These are phyloP conservation scores for Pythium folliculosum DNA, from an alignment of 352 stramenopile genomes.

Conservation along the genomic window DNA sequence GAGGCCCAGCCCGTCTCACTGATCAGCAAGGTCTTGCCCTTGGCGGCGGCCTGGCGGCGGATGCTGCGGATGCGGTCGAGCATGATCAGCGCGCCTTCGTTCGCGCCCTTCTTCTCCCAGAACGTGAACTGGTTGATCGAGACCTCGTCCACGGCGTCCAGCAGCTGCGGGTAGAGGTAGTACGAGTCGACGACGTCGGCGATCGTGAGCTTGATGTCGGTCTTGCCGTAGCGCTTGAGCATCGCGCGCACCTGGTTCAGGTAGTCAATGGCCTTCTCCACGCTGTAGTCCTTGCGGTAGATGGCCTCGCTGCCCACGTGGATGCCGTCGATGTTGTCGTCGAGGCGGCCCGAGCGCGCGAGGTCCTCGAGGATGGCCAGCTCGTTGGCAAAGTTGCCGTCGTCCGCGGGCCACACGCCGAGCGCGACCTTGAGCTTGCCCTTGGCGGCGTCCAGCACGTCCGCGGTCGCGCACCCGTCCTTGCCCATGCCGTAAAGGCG, in stretches of 20 bases:
- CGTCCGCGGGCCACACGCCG: slow-evolving; percentile 58
- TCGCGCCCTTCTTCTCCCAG: slow-evolving; percentile 58
- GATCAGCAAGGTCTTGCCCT: slow-evolving; percentile 60
- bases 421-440: slow-evolving; percentile 53
- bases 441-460: slow-evolving; percentile 52
- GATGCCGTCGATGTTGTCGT: slow-evolving; percentile 52
- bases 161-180: slow-evolving; percentile 52
- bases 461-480: slow-evolving; percentile 41
- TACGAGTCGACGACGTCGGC: slow-evolving; percentile 76
- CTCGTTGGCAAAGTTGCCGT: slow-evolving; percentile 39
- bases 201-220: slow-evolving; percentile 59
- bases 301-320: slow-evolving; percentile 70
- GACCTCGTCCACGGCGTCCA: slow-evolving; percentile 67
- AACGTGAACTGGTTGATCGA: slow-evolving; percentile 83
- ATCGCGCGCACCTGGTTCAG: slow-evolving; percentile 61
- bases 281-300: slow-evolving; percentile 62
- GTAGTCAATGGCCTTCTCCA: slow-evolving; percentile 52
- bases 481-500: slow-evolving; percentile 72
- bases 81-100: slow-evolving; percentile 45
- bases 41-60: slow-evolving; percentile 42
- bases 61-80: slow-evolving; percentile 61
- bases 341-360: slow-evolving; percentile 17
- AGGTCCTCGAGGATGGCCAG: slow-evolving; percentile 43
- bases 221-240: slow-evolving; percentile 37
- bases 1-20: slow-evolving; percentile 75